These are phyloP conservation scores for Proliferodiscus dingleyae DNA, from an alignment of 2,329 filamentous ascomycete genomes.

Conservation along the genomic window DNA sequence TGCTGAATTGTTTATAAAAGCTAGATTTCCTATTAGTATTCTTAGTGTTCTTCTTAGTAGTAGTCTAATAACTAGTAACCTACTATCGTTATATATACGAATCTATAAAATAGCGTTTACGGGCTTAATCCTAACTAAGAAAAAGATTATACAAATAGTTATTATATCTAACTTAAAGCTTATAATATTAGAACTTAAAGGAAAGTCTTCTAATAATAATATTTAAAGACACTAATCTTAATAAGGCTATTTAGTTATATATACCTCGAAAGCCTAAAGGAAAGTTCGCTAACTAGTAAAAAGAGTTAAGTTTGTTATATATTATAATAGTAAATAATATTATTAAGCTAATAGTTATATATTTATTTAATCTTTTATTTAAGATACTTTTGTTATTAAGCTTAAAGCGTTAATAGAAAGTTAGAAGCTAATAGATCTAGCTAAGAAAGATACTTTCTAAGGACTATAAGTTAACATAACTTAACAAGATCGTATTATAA, in stretches of 20 bases:
- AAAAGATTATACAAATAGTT: conserved; percentile 36
- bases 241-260: conserved; percentile 42
- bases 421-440: conserved; percentile 57
- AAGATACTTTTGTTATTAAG: neutral
- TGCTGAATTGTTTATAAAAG: conserved; percentile 24
- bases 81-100: conserved; percentile 34
- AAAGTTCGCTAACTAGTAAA: too few species aligned
- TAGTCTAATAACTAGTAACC: conserved; percentile 33
- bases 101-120: conserved; percentile 38
- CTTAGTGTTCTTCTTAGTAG: conserved; percentile 38
- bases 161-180: conserved; percentile 38
- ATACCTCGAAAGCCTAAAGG: conserved; percentile 6
- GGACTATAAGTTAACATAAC: conserved; percentile 54
- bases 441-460: conserved; percentile 52
- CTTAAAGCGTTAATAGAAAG: conserved; percentile 30
- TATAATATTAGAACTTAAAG: conserved; percentile 39
- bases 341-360: neutral
- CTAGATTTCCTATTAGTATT: conserved; percentile 34
- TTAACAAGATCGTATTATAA: conserved; percentile 64
- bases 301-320: too few species aligned
- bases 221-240: conserved; percentile 39
- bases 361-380: neutral
- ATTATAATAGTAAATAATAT: too few species aligned
- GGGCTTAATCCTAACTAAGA: conserved; percentile 34
- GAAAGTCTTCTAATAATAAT: conserved; percentile 39